Evolutionary conservation across 2,329 filamentous ascomycete species (phyloP).

Genomic region (Clonostachys rhizophaga): DNA sequence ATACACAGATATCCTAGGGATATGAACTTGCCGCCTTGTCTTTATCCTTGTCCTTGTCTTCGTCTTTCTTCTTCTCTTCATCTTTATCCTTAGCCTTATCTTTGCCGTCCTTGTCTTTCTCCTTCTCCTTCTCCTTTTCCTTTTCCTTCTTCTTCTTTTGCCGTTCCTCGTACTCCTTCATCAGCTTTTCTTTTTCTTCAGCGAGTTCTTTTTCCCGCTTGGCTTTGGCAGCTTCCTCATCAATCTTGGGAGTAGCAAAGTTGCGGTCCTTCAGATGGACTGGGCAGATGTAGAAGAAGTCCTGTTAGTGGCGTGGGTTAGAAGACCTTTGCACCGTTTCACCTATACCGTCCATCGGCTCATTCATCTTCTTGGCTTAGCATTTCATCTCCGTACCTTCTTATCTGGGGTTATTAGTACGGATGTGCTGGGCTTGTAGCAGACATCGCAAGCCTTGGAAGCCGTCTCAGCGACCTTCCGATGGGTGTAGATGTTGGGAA

Average conservation of each 20-base stretch:
- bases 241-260: conserved; percentile 73
- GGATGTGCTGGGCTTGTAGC: conserved; percentile 81
- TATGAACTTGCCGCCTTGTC: conserved; percentile 19
- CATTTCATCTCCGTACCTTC: conserved; percentile 54
- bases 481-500: conserved; percentile 79
- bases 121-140: conserved; percentile 44
- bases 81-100: conserved; percentile 38
- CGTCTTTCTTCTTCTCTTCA: conserved; percentile 29
- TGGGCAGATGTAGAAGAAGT: conserved; percentile 90
- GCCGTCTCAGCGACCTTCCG: conserved; percentile 83
- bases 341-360: no score
- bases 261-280: conserved; percentile 76
- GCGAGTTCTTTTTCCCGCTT: conserved; percentile 59
- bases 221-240: conserved; percentile 59
- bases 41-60: conserved; percentile 27
- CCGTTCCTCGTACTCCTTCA: conserved; percentile 75
- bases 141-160: conserved; percentile 66
- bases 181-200: conserved; percentile 58
- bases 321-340: no score
- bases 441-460: conserved; percentile 82
- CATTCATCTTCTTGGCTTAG: background rate
- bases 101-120: conserved; percentile 39
- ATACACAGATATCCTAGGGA: conserved; percentile 1
- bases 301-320: conserved; percentile 25
- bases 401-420: conserved; percentile 87